Percentiles rank a stretch among this genome's conserved stretches.
These are phyloP conservation scores for Cornus kousa DNA, from an alignment of 148 eudicot species.

Conservation along the genomic window DNA sequence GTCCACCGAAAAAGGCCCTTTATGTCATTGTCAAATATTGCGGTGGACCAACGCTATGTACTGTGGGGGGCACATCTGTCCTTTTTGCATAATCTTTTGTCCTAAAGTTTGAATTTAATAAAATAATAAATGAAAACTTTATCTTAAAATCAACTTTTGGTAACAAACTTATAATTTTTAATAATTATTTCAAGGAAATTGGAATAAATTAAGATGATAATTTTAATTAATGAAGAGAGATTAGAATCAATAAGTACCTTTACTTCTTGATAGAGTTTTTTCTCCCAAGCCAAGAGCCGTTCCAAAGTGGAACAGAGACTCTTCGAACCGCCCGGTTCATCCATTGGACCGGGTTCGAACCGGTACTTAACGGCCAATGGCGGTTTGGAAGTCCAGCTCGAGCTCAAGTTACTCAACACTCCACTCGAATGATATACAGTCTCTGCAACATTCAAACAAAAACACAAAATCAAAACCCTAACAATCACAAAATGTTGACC, in stretches of 20 bases:
- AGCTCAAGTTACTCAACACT: constrained; percentile 82
- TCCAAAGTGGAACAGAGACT: constrained; percentile 92
- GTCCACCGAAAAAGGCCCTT: constrained; percentile 14
- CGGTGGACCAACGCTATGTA: not conserved
- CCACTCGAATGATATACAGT: constrained; percentile 98
- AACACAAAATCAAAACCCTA: not conserved
- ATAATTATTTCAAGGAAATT: not conserved
- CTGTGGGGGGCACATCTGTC: not conserved
- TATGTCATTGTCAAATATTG: constrained; percentile 10
- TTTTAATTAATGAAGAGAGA: constrained; percentile 8
- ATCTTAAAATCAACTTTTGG: no score
- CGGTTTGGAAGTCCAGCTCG: constrained; percentile 95
- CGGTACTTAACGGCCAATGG: constrained; percentile 85
- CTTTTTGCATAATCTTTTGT: not conserved
- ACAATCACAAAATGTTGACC: not conserved
- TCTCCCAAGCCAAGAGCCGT: constrained; percentile 97
- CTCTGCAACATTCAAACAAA: constrained; percentile 45
- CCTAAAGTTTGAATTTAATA: not conserved
- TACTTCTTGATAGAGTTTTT: constrained; percentile 92
- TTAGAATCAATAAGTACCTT: constrained; percentile 50
- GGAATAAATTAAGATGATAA: not conserved
- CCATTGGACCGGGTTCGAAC: constrained; percentile 65
- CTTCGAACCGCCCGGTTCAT: constrained; percentile 62
- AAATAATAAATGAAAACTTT: no score
- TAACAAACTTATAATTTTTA: not conserved